Evolutionary conservation across 345 rosid species (phyloP).

Genomic region (Clarkia xantiana): DNA sequence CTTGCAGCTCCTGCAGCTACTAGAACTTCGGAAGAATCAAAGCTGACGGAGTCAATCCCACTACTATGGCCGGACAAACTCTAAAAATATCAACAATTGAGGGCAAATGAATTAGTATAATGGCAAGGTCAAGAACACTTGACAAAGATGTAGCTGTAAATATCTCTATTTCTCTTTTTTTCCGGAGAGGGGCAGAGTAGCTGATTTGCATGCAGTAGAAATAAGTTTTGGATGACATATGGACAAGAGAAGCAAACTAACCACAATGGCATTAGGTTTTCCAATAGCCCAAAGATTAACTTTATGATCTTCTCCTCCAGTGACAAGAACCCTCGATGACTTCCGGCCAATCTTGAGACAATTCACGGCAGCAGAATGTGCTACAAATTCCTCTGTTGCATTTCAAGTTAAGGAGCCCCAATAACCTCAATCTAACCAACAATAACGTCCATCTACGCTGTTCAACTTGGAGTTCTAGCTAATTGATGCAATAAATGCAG

Average conservation of each 20-base stretch:
- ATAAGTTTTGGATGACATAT: background rate
- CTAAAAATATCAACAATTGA: constrained; percentile 23
- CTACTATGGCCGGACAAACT: constrained; percentile 94
- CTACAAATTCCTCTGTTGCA: constrained; percentile 90
- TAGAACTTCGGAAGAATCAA: constrained; percentile 84
- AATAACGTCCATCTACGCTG: background rate
- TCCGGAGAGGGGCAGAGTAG: background rate
- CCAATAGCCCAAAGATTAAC: constrained; percentile 99
- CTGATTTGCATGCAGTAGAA: background rate
- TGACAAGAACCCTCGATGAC: constrained; percentile 82
- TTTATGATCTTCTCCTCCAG: constrained; percentile 98
- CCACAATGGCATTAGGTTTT: constrained; percentile 96
- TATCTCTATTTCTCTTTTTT: no score
- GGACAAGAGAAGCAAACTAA: constrained; percentile 31
- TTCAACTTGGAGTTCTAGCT: no score
- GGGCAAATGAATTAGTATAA: background rate
- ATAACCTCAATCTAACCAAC: constrained; percentile 2
- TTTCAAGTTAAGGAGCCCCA: constrained; percentile 10
- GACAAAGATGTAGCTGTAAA: no score
- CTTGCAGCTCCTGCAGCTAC: constrained; percentile 99
- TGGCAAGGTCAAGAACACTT: no score
- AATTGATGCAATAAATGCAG: background rate
- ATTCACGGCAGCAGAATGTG: constrained; percentile 82
- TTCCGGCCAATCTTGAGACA: constrained; percentile 97
- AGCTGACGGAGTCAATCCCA: constrained; percentile 88